Percentiles rank a stretch among this genome's conserved stretches.
These are phyloP conservation scores for Yamadazyma dushanensis DNA, from an alignment of 1,139 yeast species.

Conservation along the genomic window DNA sequence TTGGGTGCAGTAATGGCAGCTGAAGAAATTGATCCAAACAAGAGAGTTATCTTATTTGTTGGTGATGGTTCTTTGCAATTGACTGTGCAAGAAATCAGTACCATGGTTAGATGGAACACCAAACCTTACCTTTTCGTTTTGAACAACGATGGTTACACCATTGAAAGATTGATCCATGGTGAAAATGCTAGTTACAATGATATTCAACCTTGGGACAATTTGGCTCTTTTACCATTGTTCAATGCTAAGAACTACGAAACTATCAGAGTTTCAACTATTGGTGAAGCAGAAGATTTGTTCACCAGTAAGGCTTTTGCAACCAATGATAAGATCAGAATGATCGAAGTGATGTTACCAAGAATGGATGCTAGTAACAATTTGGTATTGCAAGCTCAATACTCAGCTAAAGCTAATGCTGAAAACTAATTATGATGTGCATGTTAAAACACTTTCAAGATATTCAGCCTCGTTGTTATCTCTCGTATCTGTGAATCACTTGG, in stretches of 20 bases:
- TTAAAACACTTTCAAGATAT: too few relatives aligned
- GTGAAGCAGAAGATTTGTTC: conserved; percentile 65
- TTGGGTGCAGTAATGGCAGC: conserved; percentile 87
- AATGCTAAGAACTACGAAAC: conserved; percentile 65
- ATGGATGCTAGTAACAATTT: conserved; percentile 82
- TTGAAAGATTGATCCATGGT: conserved; percentile 87
- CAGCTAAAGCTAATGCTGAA: conserved; percentile 58
- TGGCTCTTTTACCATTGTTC: conserved; percentile 65
- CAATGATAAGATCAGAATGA: conserved; percentile 68
- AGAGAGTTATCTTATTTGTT: conserved; percentile 77
- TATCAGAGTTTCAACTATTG: conserved; percentile 57
- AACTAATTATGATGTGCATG: background rate
- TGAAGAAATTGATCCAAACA: conserved; percentile 64
- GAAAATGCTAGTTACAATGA: conserved; percentile 73
- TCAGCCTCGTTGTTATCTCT: too few relatives aligned
- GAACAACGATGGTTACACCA: conserved; percentile 87
- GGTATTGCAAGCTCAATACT: conserved; percentile 68
- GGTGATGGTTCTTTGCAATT: conserved; percentile 92
- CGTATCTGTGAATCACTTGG: too few relatives aligned
- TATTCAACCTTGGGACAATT: conserved; percentile 81
- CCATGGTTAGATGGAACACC: conserved; percentile 77
- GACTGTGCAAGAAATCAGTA: conserved; percentile 84
- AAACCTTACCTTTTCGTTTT: conserved; percentile 80
- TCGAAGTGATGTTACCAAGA: conserved; percentile 76
- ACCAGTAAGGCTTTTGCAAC: conserved; percentile 52